phyloP scores from a whole-genome alignment of 2,329 filamentous ascomycete genomes.

The Verticillium klebahnii region DNA sequence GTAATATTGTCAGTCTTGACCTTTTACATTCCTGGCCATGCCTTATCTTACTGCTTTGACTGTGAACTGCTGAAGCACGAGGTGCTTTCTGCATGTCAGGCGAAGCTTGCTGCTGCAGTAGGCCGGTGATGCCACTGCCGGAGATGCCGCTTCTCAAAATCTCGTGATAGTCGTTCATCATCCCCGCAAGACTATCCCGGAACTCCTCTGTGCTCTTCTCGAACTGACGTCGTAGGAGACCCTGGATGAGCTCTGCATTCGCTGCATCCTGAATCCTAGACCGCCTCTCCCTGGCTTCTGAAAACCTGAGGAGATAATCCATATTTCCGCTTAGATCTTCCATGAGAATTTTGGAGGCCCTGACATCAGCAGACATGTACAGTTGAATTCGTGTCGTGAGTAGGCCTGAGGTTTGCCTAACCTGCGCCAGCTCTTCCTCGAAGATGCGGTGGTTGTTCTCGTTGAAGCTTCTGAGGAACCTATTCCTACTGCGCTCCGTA shows the following conservation, averaged over 20 bases:
- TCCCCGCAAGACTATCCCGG: not conserved
- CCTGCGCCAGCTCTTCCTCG: conserved; percentile 6
- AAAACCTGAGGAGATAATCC: conserved; percentile 5
- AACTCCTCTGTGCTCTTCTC: not conserved
- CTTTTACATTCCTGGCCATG: too few species aligned
- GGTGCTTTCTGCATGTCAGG: not conserved
- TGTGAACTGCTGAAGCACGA: too few species aligned
- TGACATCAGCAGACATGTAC: conserved; percentile 8
- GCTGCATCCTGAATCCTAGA: not conserved
- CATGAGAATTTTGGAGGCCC: conserved; percentile 5
- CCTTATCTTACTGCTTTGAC: not conserved
- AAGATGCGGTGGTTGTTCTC: conserved; percentile 7
- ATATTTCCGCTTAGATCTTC: conserved; percentile 3
- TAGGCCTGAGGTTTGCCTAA: conserved; percentile 5
- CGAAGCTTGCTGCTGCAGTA: conserved; percentile 3
- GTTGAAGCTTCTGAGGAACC: conserved; percentile 12
- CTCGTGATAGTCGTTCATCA: not conserved
- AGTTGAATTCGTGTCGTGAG: conserved; percentile 8
- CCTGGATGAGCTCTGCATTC: not conserved
- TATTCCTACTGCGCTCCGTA: conserved; percentile 8
- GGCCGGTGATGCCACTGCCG: not conserved
- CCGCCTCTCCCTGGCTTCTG: conserved; percentile 1
- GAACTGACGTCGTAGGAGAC: not conserved
- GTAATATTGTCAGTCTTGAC: not conserved
- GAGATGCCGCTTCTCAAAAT: not conserved